These are phyloP conservation scores for Picea sitchensis DNA, from an alignment of 75 land plant species.

Conservation along the genomic window DNA sequence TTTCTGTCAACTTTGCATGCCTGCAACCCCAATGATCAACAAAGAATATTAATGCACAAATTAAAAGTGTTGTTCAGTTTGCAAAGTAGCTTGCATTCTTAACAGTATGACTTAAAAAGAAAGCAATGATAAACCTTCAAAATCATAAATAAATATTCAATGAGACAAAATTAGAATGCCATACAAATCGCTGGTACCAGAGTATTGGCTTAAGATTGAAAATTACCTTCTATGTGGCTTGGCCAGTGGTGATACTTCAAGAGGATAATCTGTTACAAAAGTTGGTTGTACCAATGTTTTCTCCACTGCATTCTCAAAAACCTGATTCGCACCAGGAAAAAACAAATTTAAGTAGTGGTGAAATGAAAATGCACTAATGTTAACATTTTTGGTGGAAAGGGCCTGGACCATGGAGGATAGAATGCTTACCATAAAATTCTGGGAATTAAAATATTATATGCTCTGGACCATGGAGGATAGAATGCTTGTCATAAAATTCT, in stretches of 20 bases:
- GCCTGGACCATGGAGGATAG: neutral
- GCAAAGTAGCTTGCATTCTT: neutral
- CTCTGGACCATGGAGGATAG: neutral
- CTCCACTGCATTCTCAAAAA: conserved; percentile 82
- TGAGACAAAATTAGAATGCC: neutral
- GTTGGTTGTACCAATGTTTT: conserved; percentile 86
- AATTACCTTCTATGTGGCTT: conserved; percentile 82
- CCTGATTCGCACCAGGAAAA: conserved; percentile 25
- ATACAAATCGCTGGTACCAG: neutral
- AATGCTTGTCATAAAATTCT: neutral
- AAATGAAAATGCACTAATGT: neutral
- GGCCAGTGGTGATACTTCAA: conserved; percentile 91
- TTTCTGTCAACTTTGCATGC: conserved; percentile 68
- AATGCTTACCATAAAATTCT: neutral
- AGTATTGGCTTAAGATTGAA: neutral
- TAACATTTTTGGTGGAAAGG: neutral
- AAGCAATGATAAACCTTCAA: neutral
- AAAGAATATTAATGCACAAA: neutral
- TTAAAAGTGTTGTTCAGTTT: neutral
- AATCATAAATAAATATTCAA: neutral
- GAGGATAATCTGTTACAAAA: conserved; percentile 86
- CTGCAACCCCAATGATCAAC: conserved; percentile 25
- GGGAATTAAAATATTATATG: neutral
- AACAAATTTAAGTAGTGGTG: neutral
- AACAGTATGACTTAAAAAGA: neutral